Evolutionary conservation across 129 eudicot genomes (phyloP).

Genomic region (Heracleum sosnowskyi): DNA sequence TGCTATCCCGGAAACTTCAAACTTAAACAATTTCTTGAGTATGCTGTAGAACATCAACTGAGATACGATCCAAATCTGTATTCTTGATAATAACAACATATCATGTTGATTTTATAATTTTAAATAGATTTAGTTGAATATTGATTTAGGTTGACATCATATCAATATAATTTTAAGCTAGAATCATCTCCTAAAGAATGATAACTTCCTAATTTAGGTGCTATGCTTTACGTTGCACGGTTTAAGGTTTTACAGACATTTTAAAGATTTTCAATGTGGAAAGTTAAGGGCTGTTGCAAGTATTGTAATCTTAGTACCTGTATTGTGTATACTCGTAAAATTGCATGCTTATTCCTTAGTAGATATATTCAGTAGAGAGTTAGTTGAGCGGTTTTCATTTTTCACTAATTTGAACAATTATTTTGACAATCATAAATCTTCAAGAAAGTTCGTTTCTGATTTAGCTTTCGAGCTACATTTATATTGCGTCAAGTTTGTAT

Average conservation of each 20-base stretch:
- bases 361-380: background rate
- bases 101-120: background rate
- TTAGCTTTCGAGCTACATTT: background rate
- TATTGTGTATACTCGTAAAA: background rate
- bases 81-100: background rate
- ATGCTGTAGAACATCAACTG: background rate
- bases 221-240: background rate
- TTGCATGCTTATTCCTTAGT: background rate
- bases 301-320: background rate
- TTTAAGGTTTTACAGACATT: background rate
- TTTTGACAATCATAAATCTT: background rate
- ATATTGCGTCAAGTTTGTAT: background rate
- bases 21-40: background rate
- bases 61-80: background rate
- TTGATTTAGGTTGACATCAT: background rate
- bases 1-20: background rate
- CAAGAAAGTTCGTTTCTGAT: background rate
- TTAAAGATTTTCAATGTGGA: background rate
- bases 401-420: background rate
- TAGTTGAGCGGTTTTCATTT: background rate
- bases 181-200: background rate
- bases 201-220: background rate
- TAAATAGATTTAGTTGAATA: background rate
- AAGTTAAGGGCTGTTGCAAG: background rate
- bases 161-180: background rate